Conservation (phyloP, 805 yeast species). For the Monosporozyma aerobia region DNA sequence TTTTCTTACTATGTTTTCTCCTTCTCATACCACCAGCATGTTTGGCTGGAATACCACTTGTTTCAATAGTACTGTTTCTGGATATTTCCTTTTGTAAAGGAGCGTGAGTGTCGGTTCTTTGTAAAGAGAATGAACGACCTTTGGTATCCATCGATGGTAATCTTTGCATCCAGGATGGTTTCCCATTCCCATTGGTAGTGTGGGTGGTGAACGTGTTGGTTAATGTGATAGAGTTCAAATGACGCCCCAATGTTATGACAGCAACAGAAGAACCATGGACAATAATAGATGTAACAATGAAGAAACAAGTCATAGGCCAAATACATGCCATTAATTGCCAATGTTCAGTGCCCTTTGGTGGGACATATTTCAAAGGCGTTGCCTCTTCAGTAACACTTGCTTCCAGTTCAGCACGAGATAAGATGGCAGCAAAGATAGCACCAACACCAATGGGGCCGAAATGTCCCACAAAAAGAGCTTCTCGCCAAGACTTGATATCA, state of each 20-base stretch:
- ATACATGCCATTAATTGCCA: slow-evolving; percentile 52
- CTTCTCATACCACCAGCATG: slow-evolving; percentile 71
- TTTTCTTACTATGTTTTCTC: slow-evolving; percentile 32
- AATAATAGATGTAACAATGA: slow-evolving; percentile 70
- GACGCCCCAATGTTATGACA: slow-evolving; percentile 63
- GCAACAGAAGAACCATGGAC: slow-evolving; percentile 92
- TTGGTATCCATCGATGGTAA: slow-evolving; percentile 62
- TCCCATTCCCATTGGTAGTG: slow-evolving; percentile 45
- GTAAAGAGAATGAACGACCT: slow-evolving; percentile 72
- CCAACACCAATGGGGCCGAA: slow-evolving; percentile 97
- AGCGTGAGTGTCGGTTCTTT: slow-evolving; percentile 59
- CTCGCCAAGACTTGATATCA: slow-evolving; percentile 85
- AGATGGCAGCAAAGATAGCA: slow-evolving; percentile 74
- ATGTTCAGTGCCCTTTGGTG: slow-evolving; percentile 40
- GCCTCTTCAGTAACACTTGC: slow-evolving; percentile 38
- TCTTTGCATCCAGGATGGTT: slow-evolving; percentile 73
- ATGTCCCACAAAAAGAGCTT: slow-evolving; percentile 88
- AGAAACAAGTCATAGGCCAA: slow-evolving; percentile 79
- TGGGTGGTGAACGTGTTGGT: slow-evolving; percentile 81
- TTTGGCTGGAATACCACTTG: slow-evolving; percentile 53
- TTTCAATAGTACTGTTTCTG: slow-evolving; percentile 41
- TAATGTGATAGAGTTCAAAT: slow-evolving; percentile 83
- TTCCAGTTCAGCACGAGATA: slow-evolving; percentile 68
- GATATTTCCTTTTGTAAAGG: slow-evolving; percentile 9
- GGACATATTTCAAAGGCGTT: slow-evolving; percentile 47